Percentiles rank a stretch among this genome's conserved stretches.
These are phyloP conservation scores for Fennellomyces sp. DNA, from an alignment of 371 early-diverging fungal species.

Conservation along the genomic window DNA sequence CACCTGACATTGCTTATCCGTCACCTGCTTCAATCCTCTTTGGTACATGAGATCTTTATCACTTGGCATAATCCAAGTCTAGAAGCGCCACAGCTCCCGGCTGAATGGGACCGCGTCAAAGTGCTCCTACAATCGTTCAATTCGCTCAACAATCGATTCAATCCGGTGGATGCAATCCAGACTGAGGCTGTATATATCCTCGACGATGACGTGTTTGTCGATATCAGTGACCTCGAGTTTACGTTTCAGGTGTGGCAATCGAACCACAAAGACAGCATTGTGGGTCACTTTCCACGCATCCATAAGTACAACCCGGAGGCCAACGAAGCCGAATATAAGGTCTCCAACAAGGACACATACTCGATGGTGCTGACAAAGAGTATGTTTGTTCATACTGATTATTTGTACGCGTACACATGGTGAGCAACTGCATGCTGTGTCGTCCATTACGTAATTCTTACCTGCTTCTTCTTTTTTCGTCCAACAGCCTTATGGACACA, in stretches of 20 bases:
- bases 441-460: not conserved
- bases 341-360: constrained; percentile 26
- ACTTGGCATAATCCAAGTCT: constrained; percentile 55
- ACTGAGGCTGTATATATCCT: constrained; percentile 46
- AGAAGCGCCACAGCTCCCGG: constrained; percentile 24
- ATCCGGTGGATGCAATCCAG: constrained; percentile 28
- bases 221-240: constrained; percentile 36
- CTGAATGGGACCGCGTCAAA: constrained; percentile 21
- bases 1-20: constrained; percentile 33
- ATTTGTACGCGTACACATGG: constrained; percentile 51
- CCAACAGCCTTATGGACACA: constrained; percentile 32
- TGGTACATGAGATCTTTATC: constrained; percentile 40
- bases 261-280: constrained; percentile 31
- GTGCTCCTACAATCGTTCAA: constrained; percentile 38
- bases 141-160: constrained; percentile 49
- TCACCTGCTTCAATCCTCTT: constrained; percentile 30
- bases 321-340: constrained; percentile 21
- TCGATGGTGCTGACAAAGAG: constrained; percentile 49
- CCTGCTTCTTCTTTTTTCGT: not conserved
- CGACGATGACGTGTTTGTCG: constrained; percentile 46
- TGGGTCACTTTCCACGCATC: constrained; percentile 48
- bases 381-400: constrained; percentile 51
- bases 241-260: constrained; percentile 28
- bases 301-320: constrained; percentile 31
- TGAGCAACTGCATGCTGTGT: too few relatives aligned